Evolutionary conservation across 768 basidiomycete genomes (phyloP).

Genomic region (Austroboletus eburneus): DNA sequence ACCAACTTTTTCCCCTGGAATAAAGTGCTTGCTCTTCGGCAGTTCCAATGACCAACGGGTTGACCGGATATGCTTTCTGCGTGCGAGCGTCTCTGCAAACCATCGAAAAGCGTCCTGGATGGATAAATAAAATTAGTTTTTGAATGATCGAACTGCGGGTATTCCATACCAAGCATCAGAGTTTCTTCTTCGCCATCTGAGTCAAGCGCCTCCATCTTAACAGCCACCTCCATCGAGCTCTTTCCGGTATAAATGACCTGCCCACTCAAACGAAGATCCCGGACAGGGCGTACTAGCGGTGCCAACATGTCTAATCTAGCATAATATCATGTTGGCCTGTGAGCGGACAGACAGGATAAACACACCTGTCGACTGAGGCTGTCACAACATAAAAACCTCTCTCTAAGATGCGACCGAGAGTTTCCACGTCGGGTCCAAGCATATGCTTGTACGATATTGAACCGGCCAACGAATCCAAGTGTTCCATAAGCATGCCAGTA

Average conservation of each 20-base stretch:
- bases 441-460: slow-evolving; percentile 82
- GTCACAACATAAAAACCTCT: slow-evolving; percentile 81
- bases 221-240: slow-evolving; percentile 82
- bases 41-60: slow-evolving; percentile 54
- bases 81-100: slow-evolving; percentile 73
- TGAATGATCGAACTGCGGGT: background rate
- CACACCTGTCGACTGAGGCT: slow-evolving; percentile 71
- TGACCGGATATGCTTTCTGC: slow-evolving; percentile 59
- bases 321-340: background rate
- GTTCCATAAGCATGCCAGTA: slow-evolving; percentile 71
- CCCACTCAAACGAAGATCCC: slow-evolving; percentile 71
- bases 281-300: slow-evolving; percentile 48
- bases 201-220: slow-evolving; percentile 72
- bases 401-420: slow-evolving; percentile 51
- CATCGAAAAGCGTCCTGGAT: slow-evolving; percentile 85
- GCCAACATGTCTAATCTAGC: slow-evolving; percentile 64
- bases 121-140: background rate
- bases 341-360: background rate
- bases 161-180: slow-evolving; percentile 51
- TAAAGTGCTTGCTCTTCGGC: slow-evolving; percentile 61
- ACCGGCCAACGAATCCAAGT: slow-evolving; percentile 81
- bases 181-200: slow-evolving; percentile 51
- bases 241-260: slow-evolving; percentile 77
- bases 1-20: slow-evolving; percentile 64
- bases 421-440: slow-evolving; percentile 59